Base-by-base conservation (phyloP, 345 rosid species). In the Cochlearia excelsa region DNA sequence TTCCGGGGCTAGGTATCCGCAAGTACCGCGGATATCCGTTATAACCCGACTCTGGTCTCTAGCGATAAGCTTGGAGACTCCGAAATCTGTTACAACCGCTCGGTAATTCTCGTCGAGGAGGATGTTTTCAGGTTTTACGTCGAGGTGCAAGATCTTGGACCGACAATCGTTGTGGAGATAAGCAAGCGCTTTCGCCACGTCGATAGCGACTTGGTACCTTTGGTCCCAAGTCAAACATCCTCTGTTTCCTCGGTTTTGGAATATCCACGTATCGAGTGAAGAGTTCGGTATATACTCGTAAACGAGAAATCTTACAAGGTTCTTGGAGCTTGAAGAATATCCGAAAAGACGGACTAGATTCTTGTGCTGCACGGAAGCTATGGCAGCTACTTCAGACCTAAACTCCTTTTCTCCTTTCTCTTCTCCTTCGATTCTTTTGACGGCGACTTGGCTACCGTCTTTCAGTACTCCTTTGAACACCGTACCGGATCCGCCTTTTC, bases 91-190 rank as follows among this genome's bases (percentile, higher is more conserved):
- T 0, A 86, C 84, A 0, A 83, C 72, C 0, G 79, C 90, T 45
- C 84, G 55, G 27, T 74, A 77, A 54, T 73, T 74, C 78, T 80
- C 87, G 27, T 79, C 80, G 0, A 86, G 46, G 2, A 84, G 82
- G 26, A 86, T 86, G 55, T 86, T 86, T 58, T 84, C 87, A 0
- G 87, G 94, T 72, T 86, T 86, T 26, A 86, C 77, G 34, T 86
- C 90, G 0, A 86, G 84, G 68, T 84, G 90, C 34, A 87, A 66
- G 23, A 87, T 70, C 77, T 75, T 73, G 0, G 85, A 79, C 28
- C 88, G 48, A 65, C 96, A 88, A 41, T 85, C 96, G 7, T 88
- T 79, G 42, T 88, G 96, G 29, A 88, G 86, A 64, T 88, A 88
- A 8, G 79, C 58, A 26, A 83, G 80, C 3, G 83, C 96, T 41